These are phyloP conservation scores for Arxiozyma slooffiae DNA, from an alignment of 1,139 yeast genomes.

Conservation along the genomic window DNA sequence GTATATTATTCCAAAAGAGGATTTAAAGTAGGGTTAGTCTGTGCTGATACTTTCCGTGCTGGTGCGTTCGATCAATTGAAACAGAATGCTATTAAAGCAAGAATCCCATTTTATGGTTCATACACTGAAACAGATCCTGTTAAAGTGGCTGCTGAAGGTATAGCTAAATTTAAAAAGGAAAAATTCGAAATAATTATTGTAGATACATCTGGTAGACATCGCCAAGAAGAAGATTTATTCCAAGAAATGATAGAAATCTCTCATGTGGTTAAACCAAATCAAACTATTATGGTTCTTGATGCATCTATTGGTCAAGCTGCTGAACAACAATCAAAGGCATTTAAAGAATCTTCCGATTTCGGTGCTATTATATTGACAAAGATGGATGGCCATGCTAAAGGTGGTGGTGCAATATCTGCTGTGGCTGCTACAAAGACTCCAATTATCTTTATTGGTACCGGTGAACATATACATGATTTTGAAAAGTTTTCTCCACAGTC, in stretches of 20 bases:
- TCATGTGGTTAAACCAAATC: constrained; percentile 76
- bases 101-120: constrained; percentile 89
- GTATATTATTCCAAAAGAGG: constrained; percentile 91
- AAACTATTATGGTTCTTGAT: constrained; percentile 94
- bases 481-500: constrained; percentile 87
- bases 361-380: constrained; percentile 94
- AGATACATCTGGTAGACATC: constrained; percentile 96
- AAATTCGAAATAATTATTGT: constrained; percentile 89
- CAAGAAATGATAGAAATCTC: constrained; percentile 93
- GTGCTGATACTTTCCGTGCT: constrained; percentile 98
- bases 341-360: constrained; percentile 84
- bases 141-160: constrained; percentile 85
- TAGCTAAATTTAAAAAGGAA: constrained; percentile 79
- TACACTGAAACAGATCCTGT: constrained; percentile 95
- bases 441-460: constrained; percentile 94
- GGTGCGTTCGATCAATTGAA: constrained; percentile 98
- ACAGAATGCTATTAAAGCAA: constrained; percentile 92
- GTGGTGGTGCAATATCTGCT: constrained; percentile 99
- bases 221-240: constrained; percentile 85
- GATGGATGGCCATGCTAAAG: constrained; percentile 98
- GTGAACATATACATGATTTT: constrained; percentile 90
- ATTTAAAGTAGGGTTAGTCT: constrained; percentile 87
- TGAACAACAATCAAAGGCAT: constrained; percentile 86
- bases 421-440: constrained; percentile 97
- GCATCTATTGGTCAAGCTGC: constrained; percentile 99